Evolutionary conservation across 202 grass and related monocot species (phyloP).

Genomic region (Schoenoplectus triqueter): DNA sequence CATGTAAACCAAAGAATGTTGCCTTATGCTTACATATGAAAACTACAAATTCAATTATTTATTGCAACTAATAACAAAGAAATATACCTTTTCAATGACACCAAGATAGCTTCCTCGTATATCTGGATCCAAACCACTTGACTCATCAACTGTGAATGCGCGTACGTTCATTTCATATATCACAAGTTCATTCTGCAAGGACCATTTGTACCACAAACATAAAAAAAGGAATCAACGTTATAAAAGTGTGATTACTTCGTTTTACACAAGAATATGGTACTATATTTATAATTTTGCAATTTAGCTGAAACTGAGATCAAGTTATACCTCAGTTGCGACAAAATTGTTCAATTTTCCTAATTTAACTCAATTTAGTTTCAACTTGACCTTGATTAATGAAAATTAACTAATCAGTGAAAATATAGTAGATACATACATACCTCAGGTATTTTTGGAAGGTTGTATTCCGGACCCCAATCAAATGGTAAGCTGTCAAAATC

Average conservation of each 20-base stretch:
- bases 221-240: not conserved
- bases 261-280: not conserved
- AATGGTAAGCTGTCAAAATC: slow-evolving; percentile 82
- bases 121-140: slow-evolving; percentile 61
- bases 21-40: not conserved
- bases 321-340: not conserved
- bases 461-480: slow-evolving; percentile 87
- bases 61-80: not conserved
- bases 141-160: slow-evolving; percentile 78
- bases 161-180: slow-evolving; percentile 99
- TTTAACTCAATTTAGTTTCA: not conserved
- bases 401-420: slow-evolving; percentile 29
- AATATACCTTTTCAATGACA: slow-evolving; percentile 80
- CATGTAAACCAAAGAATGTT: slow-evolving; percentile 12
- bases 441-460: slow-evolving; percentile 85
- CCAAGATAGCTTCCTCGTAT: slow-evolving; percentile 91
- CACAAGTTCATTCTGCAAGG: slow-evolving; percentile 91
- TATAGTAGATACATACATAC: slow-evolving; percentile 50
- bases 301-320: slow-evolving; percentile 1
- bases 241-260: not conserved
- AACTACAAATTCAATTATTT: slow-evolving; percentile 10
- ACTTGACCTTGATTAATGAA: not conserved
- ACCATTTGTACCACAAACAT: slow-evolving; percentile 26
- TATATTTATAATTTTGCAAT: not conserved
- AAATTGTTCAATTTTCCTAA: slow-evolving; percentile 2